Conservation (phyloP, 2,329 filamentous ascomycete species). For the Colletotrichum sojae region DNA sequence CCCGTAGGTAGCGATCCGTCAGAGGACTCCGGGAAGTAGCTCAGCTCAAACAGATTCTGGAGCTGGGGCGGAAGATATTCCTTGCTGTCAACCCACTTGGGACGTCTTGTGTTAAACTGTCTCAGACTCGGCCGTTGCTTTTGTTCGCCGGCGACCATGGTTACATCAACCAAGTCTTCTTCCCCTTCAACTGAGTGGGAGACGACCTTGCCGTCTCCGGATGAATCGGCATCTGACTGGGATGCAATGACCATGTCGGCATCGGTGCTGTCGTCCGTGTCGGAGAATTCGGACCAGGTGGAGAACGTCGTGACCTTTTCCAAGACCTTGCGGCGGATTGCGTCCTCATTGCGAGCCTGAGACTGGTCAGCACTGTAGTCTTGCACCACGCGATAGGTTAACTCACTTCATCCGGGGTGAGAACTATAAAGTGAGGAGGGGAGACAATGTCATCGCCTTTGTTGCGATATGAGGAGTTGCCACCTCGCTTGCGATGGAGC, state of each 20-base stretch:
- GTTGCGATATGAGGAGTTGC: conserved; percentile 17
- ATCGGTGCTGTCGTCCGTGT: conserved; percentile 69
- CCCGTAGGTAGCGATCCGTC: conserved; percentile 77
- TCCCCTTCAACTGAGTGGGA: conserved; percentile 88
- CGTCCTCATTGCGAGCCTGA: conserved; percentile 72
- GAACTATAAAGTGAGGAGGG: conserved; percentile 79
- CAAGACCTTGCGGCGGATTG: conserved; percentile 85
- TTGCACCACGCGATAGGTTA: conserved; percentile 44
- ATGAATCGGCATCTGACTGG: conserved; percentile 75
- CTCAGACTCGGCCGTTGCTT: conserved; percentile 52
- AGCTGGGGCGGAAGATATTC: conserved; percentile 74
- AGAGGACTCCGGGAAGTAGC: conserved; percentile 70
- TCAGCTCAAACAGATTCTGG: conserved; percentile 83
- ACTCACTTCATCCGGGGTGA: conserved; percentile 80
- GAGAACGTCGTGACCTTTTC: conserved; percentile 83
- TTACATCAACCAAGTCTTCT: conserved; percentile 91
- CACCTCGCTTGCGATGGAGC: conserved; percentile 66
- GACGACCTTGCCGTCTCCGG: conserved; percentile 78
- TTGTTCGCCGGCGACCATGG: conserved; percentile 77
- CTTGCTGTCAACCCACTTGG: conserved; percentile 66
- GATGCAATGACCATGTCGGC: conserved; percentile 79
- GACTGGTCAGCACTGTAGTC: conserved; percentile 5
- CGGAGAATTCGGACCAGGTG: conserved; percentile 69
- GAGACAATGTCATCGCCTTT: conserved; percentile 48
- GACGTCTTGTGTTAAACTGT: conserved; percentile 64